phyloP scores from a whole-genome alignment of 2,329 filamentous ascomycete genomes.

The Ceratocystis variospora region DNA sequence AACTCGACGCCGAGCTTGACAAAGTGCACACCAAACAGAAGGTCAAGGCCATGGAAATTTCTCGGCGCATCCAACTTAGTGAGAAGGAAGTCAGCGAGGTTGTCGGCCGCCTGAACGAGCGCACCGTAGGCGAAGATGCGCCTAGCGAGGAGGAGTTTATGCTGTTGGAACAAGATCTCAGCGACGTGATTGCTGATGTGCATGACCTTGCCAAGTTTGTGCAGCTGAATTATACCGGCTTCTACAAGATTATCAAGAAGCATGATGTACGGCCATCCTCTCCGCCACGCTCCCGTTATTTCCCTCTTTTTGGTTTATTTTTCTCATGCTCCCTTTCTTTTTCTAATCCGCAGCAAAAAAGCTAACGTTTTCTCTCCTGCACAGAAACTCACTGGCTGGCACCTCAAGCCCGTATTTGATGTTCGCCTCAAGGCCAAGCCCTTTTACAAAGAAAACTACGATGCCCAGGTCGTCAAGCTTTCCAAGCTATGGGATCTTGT shows the following conservation, averaged over 20 bases:
- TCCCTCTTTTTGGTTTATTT: neutral
- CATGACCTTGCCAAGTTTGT: slow-evolving; percentile 97
- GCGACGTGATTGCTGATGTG: slow-evolving; percentile 95
- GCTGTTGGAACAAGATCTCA: slow-evolving; percentile 83
- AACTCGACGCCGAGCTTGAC: slow-evolving; percentile 83
- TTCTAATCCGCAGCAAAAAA: neutral
- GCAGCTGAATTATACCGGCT: slow-evolving; percentile 95
- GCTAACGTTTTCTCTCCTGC: slow-evolving; percentile 20
- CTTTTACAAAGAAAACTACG: slow-evolving; percentile 98
- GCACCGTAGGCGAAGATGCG: slow-evolving; percentile 38
- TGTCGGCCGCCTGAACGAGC: slow-evolving; percentile 56
- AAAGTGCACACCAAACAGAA: slow-evolving; percentile 98
- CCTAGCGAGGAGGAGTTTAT: slow-evolving; percentile 87
- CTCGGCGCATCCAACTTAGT: slow-evolving; percentile 72
- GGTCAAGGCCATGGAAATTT: slow-evolving; percentile 92
- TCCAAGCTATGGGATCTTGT: slow-evolving; percentile 93
- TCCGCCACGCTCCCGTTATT: neutral
- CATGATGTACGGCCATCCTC: slow-evolving; percentile 56
- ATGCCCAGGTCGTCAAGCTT: slow-evolving; percentile 84
- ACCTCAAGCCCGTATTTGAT: slow-evolving; percentile 90
- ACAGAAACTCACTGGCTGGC: slow-evolving; percentile 87
- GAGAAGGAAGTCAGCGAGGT: slow-evolving; percentile 86
- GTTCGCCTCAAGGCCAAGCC: slow-evolving; percentile 87
- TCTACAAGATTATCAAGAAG: slow-evolving; percentile 99
- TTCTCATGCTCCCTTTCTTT: neutral